These are phyloP conservation scores for Chrysanthemum seticuspe DNA, from an alignment of 129 eudicot genomes.

Conservation along the genomic window DNA sequence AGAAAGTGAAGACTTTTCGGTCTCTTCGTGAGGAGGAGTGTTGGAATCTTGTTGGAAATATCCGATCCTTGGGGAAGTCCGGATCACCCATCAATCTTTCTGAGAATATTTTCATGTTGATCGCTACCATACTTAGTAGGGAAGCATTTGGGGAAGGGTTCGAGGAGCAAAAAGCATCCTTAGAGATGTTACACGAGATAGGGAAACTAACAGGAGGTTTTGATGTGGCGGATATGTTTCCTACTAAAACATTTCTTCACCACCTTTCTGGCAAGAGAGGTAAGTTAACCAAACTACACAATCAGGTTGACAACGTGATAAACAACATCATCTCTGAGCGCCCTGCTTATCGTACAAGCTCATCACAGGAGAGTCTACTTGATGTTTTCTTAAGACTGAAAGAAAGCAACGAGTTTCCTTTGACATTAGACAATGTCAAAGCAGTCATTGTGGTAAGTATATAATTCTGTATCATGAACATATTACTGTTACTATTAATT, in stretches of 20 bases:
- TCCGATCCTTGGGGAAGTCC: too few relatives aligned
- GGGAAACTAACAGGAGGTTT: conserved; percentile 1
- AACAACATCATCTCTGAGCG: conserved; percentile 23
- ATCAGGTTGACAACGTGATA: not conserved
- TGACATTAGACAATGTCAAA: conserved; percentile 20
- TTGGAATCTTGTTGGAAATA: conserved; percentile 24
- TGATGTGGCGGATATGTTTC: conserved; percentile 24
- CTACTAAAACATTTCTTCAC: conserved; percentile 11
- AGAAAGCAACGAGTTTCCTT: conserved; percentile 6
- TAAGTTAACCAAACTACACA: conserved; percentile 11
- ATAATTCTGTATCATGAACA: too few relatives aligned
- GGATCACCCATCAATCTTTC: conserved; percentile 9
- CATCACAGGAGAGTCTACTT: conserved; percentile 3
- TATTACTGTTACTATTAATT: not conserved
- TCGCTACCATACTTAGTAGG: conserved; percentile 1
- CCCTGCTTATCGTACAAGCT: too few relatives aligned
- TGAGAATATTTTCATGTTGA: conserved; percentile 4
- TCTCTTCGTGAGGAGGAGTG: conserved; percentile 33
- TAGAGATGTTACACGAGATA: conserved; percentile 1
- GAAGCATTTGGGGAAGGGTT: conserved; percentile 6
- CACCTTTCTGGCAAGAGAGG: conserved; percentile 15
- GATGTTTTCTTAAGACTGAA: conserved; percentile 28
- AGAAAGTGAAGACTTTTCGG: conserved; percentile 30
- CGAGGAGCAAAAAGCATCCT: conserved; percentile 1
- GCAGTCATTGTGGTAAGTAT: conserved; percentile 24